A percentile compares a stretch with the other conserved stretches of the same genome.
These are phyloP conservation scores for Penicillium sp. DNA, from an alignment of 2,329 filamentous ascomycete genomes.

Conservation along the genomic window DNA sequence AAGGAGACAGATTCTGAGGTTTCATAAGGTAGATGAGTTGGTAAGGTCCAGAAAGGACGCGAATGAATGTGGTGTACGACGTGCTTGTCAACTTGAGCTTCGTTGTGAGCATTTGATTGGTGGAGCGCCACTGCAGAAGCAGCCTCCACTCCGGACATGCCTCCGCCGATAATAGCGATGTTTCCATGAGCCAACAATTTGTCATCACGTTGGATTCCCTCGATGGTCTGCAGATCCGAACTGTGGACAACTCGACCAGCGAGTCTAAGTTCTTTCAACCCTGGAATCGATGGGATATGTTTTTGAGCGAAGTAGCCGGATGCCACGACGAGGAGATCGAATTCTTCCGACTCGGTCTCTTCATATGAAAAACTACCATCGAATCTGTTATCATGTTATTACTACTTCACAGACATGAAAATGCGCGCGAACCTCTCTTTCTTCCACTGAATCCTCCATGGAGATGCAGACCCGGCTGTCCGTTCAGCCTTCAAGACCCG, in stretches of 20 bases:
- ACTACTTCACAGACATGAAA: not conserved
- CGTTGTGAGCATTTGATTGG: constrained; percentile 53
- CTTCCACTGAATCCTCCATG: constrained; percentile 42
- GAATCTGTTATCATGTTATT: not conserved
- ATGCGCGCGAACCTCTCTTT: constrained; percentile 15
- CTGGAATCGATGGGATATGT: constrained; percentile 50
- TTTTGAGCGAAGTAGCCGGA: constrained; percentile 74
- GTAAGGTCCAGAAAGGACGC: constrained; percentile 70
- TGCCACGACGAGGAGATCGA: constrained; percentile 70
- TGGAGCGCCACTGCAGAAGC: constrained; percentile 70
- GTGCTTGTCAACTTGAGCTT: constrained; percentile 47
- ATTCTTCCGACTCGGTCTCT: constrained; percentile 39
- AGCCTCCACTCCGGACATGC: constrained; percentile 80
- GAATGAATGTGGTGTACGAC: constrained; percentile 68
- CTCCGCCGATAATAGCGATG: constrained; percentile 73
- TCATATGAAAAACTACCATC: not conserved
- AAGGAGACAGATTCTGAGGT: constrained; percentile 50
- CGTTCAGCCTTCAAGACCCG: constrained; percentile 34
- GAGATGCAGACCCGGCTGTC: constrained; percentile 23
- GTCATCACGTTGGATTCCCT: constrained; percentile 13
- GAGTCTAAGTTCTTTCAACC: constrained; percentile 29
- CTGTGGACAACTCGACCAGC: constrained; percentile 64
- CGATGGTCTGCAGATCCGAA: constrained; percentile 60
- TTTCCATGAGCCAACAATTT: constrained; percentile 49
- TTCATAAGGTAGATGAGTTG: constrained; percentile 48